These are phyloP conservation scores for Didymella segeticola DNA, from an alignment of 2,329 filamentous ascomycete species.

Conservation along the genomic window DNA sequence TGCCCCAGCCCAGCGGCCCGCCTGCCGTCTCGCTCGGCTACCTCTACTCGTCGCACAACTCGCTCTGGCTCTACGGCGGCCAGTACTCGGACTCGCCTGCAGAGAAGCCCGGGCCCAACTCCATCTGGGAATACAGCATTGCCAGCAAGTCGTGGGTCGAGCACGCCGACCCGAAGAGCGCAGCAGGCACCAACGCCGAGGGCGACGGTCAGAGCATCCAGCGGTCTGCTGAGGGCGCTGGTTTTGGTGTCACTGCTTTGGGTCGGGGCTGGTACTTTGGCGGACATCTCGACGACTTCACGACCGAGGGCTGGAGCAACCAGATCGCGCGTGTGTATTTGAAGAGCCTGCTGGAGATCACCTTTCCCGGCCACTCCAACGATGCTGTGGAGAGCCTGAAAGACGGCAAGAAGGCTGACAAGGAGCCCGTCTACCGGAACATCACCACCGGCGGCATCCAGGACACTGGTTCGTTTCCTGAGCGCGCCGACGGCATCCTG, in stretches of 20 bases:
- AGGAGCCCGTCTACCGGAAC: slow-evolving; percentile 72
- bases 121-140: slow-evolving; percentile 75
- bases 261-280: slow-evolving; percentile 81
- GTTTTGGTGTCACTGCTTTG: slow-evolving; percentile 71
- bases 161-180: slow-evolving; percentile 66
- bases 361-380: slow-evolving; percentile 73
- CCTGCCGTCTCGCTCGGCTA: slow-evolving; percentile 76
- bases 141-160: slow-evolving; percentile 66
- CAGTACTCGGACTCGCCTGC: slow-evolving; percentile 71
- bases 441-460: slow-evolving; percentile 76
- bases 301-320: slow-evolving; percentile 71
- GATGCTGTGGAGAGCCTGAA: slow-evolving; percentile 64
- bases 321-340: slow-evolving; percentile 70
- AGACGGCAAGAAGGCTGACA: slow-evolving; percentile 62
- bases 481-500: slow-evolving; percentile 75
- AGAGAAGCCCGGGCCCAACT: slow-evolving; percentile 63
- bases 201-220: slow-evolving; percentile 65
- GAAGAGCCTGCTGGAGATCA: slow-evolving; percentile 77
- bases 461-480: slow-evolving; percentile 69
- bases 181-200: slow-evolving; percentile 68
- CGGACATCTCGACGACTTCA: slow-evolving; percentile 72
- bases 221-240: slow-evolving; percentile 75
- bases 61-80: slow-evolving; percentile 76
- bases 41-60: slow-evolving; percentile 75
- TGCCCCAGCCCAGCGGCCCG: slow-evolving; percentile 71